These are phyloP conservation scores for Glutinoglossum americanum DNA, from an alignment of 495 filamentous ascomycete species.

Conservation along the genomic window DNA sequence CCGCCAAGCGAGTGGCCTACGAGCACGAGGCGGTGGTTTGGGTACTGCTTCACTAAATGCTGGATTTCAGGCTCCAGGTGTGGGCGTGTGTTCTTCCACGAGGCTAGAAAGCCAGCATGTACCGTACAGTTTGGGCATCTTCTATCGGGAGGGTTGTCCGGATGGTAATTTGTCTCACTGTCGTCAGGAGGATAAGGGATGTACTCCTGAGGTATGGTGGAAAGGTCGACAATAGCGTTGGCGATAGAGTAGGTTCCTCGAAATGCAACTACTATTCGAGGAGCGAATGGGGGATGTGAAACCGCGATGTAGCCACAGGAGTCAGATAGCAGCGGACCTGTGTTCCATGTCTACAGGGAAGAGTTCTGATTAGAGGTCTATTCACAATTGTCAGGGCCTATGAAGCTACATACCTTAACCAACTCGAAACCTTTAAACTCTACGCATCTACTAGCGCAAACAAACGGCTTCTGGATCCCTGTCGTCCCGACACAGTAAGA, in stretches of 20 bases:
- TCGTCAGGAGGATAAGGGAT: conserved; percentile 54
- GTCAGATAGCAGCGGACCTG: conserved; percentile 66
- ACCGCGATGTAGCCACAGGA: conserved; percentile 87
- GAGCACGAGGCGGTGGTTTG: conserved; percentile 49
- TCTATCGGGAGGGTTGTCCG: conserved; percentile 10
- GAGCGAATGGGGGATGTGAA: conserved; percentile 37
- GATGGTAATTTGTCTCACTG: conserved; percentile 10
- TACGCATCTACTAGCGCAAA: conserved; percentile 59
- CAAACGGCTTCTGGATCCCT: conserved; percentile 62
- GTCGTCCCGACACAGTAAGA: conserved; percentile 78
- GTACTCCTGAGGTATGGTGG: conserved; percentile 73
- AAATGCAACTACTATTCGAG: conserved; percentile 73
- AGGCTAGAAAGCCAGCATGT: conserved; percentile 69
- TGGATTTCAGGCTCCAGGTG: conserved; percentile 38
- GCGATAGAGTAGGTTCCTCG: conserved; percentile 83
- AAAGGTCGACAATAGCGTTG: conserved; percentile 76
- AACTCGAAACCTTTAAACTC: conserved; percentile 67
- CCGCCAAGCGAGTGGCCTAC: conserved; percentile 86
- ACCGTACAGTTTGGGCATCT: conserved; percentile 71
- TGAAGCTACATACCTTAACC: conserved; percentile 27
- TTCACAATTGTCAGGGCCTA: neutral
- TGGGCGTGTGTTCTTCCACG: conserved; percentile 53
- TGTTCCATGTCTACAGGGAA: conserved; percentile 54
- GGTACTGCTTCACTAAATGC: conserved; percentile 31
- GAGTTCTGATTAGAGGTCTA: neutral